phyloP scores from a whole-genome alignment of 768 basidiomycete species.

The Chlorophyllum brunneum region DNA sequence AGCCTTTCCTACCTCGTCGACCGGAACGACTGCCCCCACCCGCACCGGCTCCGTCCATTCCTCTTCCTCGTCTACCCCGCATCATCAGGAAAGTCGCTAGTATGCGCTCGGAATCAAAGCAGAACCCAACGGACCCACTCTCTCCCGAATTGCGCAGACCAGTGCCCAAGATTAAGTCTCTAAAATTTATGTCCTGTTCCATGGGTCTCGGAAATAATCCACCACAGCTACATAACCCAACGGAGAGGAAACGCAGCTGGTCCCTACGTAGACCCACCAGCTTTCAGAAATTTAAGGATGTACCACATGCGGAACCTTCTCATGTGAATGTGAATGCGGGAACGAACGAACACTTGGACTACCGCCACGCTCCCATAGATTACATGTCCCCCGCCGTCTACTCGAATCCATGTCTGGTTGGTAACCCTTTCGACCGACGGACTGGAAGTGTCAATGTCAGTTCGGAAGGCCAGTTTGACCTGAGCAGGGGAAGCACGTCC shows the following conservation, averaged over 20 bases:
- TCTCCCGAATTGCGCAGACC: slow-evolving; percentile 15
- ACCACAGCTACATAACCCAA: slow-evolving; percentile 4
- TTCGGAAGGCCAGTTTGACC: neutral
- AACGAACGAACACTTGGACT: neutral
- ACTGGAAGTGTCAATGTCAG: neutral
- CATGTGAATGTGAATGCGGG: neutral
- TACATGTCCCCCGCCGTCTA: neutral
- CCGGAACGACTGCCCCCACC: slow-evolving; percentile 3
- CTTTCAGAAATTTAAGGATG: neutral
- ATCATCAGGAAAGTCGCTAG: slow-evolving; percentile 36
- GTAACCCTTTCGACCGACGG: neutral
- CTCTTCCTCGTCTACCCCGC: slow-evolving; percentile 21
- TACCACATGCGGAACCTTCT: neutral
- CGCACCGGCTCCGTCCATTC: slow-evolving; percentile 4
- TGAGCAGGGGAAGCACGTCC: neutral
- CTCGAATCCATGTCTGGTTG: neutral
- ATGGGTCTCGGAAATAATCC: slow-evolving; percentile 9
- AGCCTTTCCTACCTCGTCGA: slow-evolving; percentile 8
- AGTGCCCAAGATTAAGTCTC: slow-evolving; percentile 25
- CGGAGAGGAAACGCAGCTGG: neutral
- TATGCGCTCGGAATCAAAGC: slow-evolving; percentile 26
- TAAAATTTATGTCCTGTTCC: slow-evolving; percentile 18
- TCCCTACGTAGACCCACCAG: slow-evolving; percentile 4
- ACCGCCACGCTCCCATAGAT: neutral
- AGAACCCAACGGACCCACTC: slow-evolving; percentile 1